Base-by-base conservation (phyloP, 2,329 filamentous ascomycete species). In the Paracorniculantispora psalliotae region DNA sequence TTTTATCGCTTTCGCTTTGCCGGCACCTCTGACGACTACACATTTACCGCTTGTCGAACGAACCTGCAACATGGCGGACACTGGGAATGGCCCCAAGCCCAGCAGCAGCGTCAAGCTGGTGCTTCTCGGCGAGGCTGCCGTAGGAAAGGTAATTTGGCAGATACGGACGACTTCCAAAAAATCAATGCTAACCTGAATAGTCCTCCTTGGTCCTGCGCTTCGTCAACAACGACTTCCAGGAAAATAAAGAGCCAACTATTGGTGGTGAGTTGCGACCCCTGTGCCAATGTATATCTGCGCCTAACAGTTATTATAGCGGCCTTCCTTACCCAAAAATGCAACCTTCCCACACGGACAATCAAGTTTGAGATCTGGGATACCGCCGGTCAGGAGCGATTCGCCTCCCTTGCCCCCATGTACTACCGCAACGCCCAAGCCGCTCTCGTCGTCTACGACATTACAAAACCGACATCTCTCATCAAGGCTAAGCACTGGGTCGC, bases 21-120 rank as follows among this genome's bases (percentile, higher is more conserved):
- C 17, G n/a, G 8, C 26, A 30, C 10, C 30, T 10, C 9, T 7
- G 9, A 15, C 53, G 43, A 48, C 33, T 21, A 35, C 25, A 47
- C 46, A 25, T 15, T 33, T 49, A n/a, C 44, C 54, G 52, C 52
- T 25, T 17, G 35, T 57, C 56, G 47, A 48, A 51, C 37, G 3
- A 52, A 28, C 30, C 46, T 47, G 47, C 35, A 35, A 68, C 41
- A 77, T 77, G 75, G 72, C 75, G 61, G 75, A 77, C 63, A 79
- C 85, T 59, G 67, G 68, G 72, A 85, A 84, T 67, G 80, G 83
- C 72, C 89, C 91, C 62, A 99, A 97, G 81, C 94, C 94, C 63
- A 97, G 92, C 82, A 97, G 92, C 86, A 99, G 94, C 80, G 94
- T 99, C 75, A 99, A 99, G 88, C 89, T 99, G 67, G 94, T 99